Evolutionary conservation across 2,329 filamentous ascomycete genomes (phyloP), one percentile per base, ranked within the genome.

Genomic region (Shiraia sp.): DNA sequence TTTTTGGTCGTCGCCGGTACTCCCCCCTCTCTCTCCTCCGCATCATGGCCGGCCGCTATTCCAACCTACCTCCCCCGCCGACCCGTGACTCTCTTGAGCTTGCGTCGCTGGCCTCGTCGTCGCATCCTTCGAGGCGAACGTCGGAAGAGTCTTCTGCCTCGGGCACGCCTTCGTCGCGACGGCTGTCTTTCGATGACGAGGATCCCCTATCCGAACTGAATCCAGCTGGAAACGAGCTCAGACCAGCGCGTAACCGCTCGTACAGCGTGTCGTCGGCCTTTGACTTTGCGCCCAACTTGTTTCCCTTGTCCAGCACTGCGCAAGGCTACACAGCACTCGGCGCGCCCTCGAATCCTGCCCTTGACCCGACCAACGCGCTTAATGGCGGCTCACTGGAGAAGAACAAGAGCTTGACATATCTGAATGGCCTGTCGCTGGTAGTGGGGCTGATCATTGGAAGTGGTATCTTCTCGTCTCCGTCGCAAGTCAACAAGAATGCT

Each of bases 381-480:
- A 81, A 82, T n/a, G 87, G 86, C 47, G 86, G 81, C n/a, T 90
- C 87, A 28, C 72, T 97, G 51, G 93, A 99, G 76, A 93, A 90
- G 69, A 87, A 95, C 75, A 99, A 99, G 75, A 95, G 88, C 10
- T 73, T 99, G 70, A 97, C 93, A 19, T 97, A 92, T 65, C 67
- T 97, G 32, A 99, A 99, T 69, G 93, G 93, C 1, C 71, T 99
- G 43, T 95, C 90, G 16, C 76, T 99, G 43, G 88, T 99, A 35
- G 81, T 97, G 34, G 92, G 93, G 1, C 73, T 99, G 51, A 95
- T 97, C 55, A 97, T 99, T 63, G 93, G 93, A 3, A 95, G 89
- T 16, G 93, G 92, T 10, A 96, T 99, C 61, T 99, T 97, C 72
- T 95, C 90, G 3, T 95, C 90, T 15, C 92, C 92, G 0, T 90